Percentiles rank a stretch among this genome's conserved stretches.
phyloP scores from a whole-genome alignment of 2,329 filamentous ascomycete genomes.

The Aspergillus texensis region DNA sequence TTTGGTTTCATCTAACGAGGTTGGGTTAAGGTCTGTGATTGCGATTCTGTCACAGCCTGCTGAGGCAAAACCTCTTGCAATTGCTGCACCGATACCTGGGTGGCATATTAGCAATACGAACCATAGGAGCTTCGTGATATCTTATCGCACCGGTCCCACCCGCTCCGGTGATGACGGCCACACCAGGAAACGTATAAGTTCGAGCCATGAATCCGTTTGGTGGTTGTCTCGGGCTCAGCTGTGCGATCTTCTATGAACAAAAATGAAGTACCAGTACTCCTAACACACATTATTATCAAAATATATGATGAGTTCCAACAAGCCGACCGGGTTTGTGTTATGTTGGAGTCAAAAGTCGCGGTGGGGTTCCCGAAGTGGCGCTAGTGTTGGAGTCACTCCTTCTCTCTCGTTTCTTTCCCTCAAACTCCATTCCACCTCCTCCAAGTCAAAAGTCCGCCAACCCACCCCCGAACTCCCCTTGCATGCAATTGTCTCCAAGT shows the following conservation, averaged over 20 bases:
- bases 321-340: background rate
- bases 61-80: constrained; percentile 53
- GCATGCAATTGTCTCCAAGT: constrained; percentile 24
- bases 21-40: constrained; percentile 56
- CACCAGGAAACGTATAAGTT: constrained; percentile 43
- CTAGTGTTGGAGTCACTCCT: constrained; percentile 2
- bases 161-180: constrained; percentile 53
- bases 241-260: background rate
- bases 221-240: background rate
- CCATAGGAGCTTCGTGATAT: constrained; percentile 5
- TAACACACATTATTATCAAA: background rate
- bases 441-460: background rate
- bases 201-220: constrained; percentile 8
- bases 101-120: background rate
- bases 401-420: background rate
- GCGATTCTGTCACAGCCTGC: constrained; percentile 56
- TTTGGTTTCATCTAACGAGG: constrained; percentile 39
- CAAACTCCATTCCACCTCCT: background rate
- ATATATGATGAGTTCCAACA: background rate
- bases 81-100: constrained; percentile 59
- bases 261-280: background rate
- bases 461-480: background rate
- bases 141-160: constrained; percentile 47
- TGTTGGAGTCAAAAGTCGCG: background rate
- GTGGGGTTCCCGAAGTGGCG: constrained; percentile 1